Base-by-base conservation (phyloP, 2,329 filamentous ascomycete species). In the Exophiala lecanii-corni region DNA sequence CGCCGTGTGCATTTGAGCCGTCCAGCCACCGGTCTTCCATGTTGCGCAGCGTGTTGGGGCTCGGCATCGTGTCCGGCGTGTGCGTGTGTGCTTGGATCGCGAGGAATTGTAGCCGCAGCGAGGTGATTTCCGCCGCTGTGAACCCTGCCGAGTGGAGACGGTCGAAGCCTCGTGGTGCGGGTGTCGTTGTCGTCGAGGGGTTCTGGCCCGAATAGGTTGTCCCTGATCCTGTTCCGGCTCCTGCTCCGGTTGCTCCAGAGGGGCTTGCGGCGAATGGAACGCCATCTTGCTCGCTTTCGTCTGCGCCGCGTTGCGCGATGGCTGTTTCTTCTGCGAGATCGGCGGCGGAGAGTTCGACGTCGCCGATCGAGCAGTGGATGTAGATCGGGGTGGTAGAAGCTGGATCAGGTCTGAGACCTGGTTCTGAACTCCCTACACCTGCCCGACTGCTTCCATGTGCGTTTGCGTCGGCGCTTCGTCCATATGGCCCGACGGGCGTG, bases 11-110 rank as follows among this genome's bases (percentile, higher is more conserved):
- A 18, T 60, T 62, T 25, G 66, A 69, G 44, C 78, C 78, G 57
- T 97, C 91, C 50, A 97, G 84, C 91, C 91, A 97, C 9, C 81
- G 73, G 58, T 97, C 91, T 63, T 97, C 91, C 60, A 96, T 76
- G 16, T 77, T 72, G 10, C 87, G 80, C 56, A 96, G 71, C 19
- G 82, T 78, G 49, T 84, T 75, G 1, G 86, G 84, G 9, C 79
- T 82, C 1, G 91, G 91, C 83, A 95, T 87, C 0, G 85, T 86
- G 61, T 95, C 89, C 0, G 88, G 88, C 1, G 89, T 94, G 61
- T 86, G 87, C 18, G 84, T 83, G 52, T 84, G 78, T 20, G 84
- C 79, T 59, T 94, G 86, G 50, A 95, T 86, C 33, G 84, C 83
- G 32, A 87, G 78, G 66, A 97, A 98, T 63, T 97, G 91, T 16